Evolutionary conservation across 1,284 basidiomycete species (phyloP), one percentile per base, ranked within the genome.

Genomic region (Ceratobasidium sp.): DNA sequence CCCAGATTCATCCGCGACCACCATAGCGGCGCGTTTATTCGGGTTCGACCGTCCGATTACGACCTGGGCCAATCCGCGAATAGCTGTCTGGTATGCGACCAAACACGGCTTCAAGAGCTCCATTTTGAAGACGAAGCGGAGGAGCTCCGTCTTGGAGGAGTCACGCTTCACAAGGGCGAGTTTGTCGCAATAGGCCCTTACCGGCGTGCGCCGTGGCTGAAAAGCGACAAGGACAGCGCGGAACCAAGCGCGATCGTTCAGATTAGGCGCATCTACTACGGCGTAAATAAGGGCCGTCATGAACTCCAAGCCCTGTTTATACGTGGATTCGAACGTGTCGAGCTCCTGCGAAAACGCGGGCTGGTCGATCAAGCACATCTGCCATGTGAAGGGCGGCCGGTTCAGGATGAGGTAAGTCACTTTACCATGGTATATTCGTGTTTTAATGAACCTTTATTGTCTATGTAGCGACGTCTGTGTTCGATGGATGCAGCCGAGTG

Each of bases 1-100:
- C 2, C 54, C 56, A 75, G 71, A 2, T 75, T 75, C 26, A 75
- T 75, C n/a, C 71, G 71, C 15, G 61, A 64, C 20, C 50, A 65
- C 23, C 62, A 3, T 46, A 46, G n/a, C 42, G 61, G 61, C 1
- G 48, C 61, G 4, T 75, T 75, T 48, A 75, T 61, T 65, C 61
- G 71, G 1, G 15, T 48, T n/a, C 59, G 61, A 17, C 61, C 59
- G 15, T 56, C 52, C 17, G 61, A 75, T 38, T 64, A 50, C 48
- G 57, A 75, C 13, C 38, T 75, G 2, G 28, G n/a, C 4, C 56
- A 46, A 20, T 17, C 57, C 20, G 20, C 56, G 42, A 61, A 20
- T 9, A 70, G 12, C 23, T 75, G 71, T 20, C 44, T 23, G 23
- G 28, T 65, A 15, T 75, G 71, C 50, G 61, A 64, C 20, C 9